Evolutionary conservation across 768 basidiomycete species (phyloP).

Genomic region (Phanerodontia chrysosporium): DNA sequence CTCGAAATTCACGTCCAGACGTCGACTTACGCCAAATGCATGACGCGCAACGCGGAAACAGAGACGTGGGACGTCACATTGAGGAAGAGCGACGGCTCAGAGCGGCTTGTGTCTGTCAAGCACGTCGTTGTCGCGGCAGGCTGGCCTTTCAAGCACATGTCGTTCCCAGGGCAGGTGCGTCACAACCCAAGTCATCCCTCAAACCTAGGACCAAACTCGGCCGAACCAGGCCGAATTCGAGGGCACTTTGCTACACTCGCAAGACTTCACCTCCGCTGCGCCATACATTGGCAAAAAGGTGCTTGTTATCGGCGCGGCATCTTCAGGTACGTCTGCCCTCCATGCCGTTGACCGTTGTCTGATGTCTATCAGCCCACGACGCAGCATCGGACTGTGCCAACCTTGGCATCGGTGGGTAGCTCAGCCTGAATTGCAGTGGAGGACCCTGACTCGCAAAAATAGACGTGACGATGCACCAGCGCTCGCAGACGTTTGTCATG

Average conservation of each 20-base stretch:
- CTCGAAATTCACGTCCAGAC: conserved; percentile 68
- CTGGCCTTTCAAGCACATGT: conserved; percentile 32
- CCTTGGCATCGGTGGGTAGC: conserved; percentile 39
- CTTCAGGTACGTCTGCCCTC: conserved; percentile 29
- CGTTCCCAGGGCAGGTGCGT: conserved; percentile 56
- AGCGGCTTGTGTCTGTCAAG: conserved; percentile 22
- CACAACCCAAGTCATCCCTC: neutral
- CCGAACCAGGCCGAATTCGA: conserved; percentile 49
- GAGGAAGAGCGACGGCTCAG: conserved; percentile 31
- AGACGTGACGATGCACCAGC: conserved; percentile 61
- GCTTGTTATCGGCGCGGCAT: conserved; percentile 62
- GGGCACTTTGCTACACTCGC: conserved; percentile 59
- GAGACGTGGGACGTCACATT: conserved; percentile 27
- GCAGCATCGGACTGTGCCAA: conserved; percentile 43
- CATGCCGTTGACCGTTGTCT: neutral
- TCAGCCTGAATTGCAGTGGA: neutral
- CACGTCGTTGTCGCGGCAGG: conserved; percentile 38
- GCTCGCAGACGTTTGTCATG: conserved; percentile 47
- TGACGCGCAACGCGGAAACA: conserved; percentile 14
- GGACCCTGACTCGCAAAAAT: neutral
- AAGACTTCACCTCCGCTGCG: conserved; percentile 44
- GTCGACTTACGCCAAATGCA: conserved; percentile 29
- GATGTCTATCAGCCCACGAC: conserved; percentile 35
- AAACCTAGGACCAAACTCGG: neutral
- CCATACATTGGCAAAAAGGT: conserved; percentile 68